Conservation (phyloP, 2,329 filamentous ascomycete genomes). For the Aspergillus pseudoterreus region DNA sequence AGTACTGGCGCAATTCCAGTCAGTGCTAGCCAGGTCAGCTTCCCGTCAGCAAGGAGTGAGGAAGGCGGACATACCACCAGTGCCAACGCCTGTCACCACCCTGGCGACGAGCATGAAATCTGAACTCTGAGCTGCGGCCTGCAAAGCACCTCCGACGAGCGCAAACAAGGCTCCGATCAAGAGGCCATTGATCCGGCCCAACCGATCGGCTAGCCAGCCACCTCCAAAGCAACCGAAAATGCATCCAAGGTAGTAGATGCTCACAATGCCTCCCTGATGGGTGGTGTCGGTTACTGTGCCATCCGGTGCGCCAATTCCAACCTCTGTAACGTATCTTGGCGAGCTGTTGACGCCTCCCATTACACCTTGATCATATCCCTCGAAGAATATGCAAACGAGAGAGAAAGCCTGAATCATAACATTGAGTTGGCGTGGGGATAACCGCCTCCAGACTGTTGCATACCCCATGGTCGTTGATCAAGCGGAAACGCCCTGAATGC, state of each 20-base stretch:
- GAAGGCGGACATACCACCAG: slow-evolving; percentile 35
- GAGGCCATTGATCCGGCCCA: slow-evolving; percentile 52
- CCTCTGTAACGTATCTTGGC: slow-evolving; percentile 33
- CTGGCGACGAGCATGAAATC: slow-evolving; percentile 50
- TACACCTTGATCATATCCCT: slow-evolving; percentile 55
- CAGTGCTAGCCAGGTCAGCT: slow-evolving; percentile 24
- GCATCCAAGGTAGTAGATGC: slow-evolving; percentile 52
- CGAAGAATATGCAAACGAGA: slow-evolving; percentile 34
- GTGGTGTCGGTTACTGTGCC: slow-evolving; percentile 47
- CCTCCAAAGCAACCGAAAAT: slow-evolving; percentile 51
- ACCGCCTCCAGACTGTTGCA: slow-evolving; percentile 41
- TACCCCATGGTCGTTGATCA: slow-evolving; percentile 31
- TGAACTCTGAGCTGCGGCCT: slow-evolving; percentile 43
- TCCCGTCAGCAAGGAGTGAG: no score
- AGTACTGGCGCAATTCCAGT: slow-evolving; percentile 50
- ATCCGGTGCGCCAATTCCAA: slow-evolving; percentile 45
- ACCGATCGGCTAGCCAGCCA: slow-evolving; percentile 47
- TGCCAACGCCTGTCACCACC: slow-evolving; percentile 52
- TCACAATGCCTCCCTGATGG: slow-evolving; percentile 51
- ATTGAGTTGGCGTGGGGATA: slow-evolving; percentile 43
- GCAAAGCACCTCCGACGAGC: slow-evolving; percentile 48
- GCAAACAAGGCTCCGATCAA: slow-evolving; percentile 48
- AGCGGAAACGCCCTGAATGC: no score
- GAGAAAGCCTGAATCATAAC: slow-evolving; percentile 33
- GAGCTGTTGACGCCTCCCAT: slow-evolving; percentile 49